Conservation (phyloP, 2,329 filamentous ascomycete genomes). For the Colletotrichum tropicale region DNA sequence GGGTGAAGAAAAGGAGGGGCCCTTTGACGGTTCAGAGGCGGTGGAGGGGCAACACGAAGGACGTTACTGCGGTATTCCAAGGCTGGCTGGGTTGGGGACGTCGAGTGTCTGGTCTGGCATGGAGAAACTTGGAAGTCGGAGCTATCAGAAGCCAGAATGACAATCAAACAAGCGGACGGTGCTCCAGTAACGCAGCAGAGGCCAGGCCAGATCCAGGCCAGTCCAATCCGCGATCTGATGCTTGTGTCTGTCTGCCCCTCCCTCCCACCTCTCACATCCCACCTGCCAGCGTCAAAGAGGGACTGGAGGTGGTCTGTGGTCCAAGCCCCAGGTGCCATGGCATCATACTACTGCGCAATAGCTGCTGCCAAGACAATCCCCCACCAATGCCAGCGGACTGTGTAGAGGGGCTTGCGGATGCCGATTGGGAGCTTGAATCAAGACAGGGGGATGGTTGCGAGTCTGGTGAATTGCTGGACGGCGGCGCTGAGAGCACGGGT, state of each 20-base stretch:
- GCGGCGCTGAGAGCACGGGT: not conserved
- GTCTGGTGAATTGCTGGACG: not conserved
- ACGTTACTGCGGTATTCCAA: conserved; percentile 16
- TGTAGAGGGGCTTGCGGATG: conserved; percentile 16
- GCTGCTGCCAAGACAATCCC: conserved; percentile 15
- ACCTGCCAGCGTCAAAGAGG: not conserved
- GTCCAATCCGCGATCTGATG: conserved; percentile 12
- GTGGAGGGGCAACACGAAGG: conserved; percentile 17
- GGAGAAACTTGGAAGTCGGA: conserved; percentile 1
- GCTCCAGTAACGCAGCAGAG: not conserved
- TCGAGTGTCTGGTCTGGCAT: not conserved
- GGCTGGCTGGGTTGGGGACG: not conserved
- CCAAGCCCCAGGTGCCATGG: conserved; percentile 18
- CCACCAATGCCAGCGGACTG: conserved; percentile 15
- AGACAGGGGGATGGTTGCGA: conserved; percentile 5
- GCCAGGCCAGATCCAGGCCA: not conserved
- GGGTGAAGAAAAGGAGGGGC: conserved; percentile 20
- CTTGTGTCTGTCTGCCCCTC: conserved; percentile 7
- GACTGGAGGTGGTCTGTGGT: conserved; percentile 5
- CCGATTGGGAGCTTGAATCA: conserved; percentile 18
- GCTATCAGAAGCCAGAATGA: conserved; percentile 16
- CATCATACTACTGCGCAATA: conserved; percentile 21
- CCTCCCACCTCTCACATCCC: not conserved
- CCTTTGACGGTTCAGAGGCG: not conserved
- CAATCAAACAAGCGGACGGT: conserved; percentile 3